Evolutionary conservation across 2,329 filamentous ascomycete genomes (phyloP), one percentile per base, ranked within the genome.

Genomic region (Monosporascus sp.): DNA sequence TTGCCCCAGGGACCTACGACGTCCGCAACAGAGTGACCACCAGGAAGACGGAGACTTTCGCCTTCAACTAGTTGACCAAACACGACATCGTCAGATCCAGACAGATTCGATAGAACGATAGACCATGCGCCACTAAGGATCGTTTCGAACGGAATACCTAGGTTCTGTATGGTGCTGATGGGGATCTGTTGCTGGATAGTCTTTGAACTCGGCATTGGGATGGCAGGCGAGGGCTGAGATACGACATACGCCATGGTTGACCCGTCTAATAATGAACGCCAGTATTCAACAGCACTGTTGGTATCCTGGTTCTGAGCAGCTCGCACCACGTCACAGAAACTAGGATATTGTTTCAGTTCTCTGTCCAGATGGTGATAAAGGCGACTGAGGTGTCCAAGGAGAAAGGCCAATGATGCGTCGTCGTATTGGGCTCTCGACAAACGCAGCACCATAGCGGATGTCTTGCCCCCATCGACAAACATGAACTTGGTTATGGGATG

Each of bases 121-220:
- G 79, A 76, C 80, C 82, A 85, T 0, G 80, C 80, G 0, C 79
- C 75, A 62, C 82, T 82, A 36, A 84, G 69, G 3, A 84, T 72
- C 0, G 77, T 76, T 54, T 80, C 77, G 38, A 79, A 77, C 0
- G 72, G 70, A 54, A 81, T 72, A 8, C 73, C 74, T 3, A 78
- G 66, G 37, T 72, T 73, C 7, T 70, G 60, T 4, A 77, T 62
- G 9, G 74, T 70, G 7, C 70, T 71, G 1, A 77, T 62, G 1
- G 72, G 59, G 18, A 77, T 70, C 20, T 69, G 70, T 51, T 74
- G 70, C 3, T 63, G 65, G 8, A 79, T 53, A 0, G 71, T 75
- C 54, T 69, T 73, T 51, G 70, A 67, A 47, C 69, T 71, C 15
- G 64, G 67, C 7, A 66, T 73, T 31, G 73, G 68, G 45, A 64